phyloP scores from a whole-genome alignment of 2,329 filamentous ascomycete genomes.

The Neocucurbitaria cava region DNA sequence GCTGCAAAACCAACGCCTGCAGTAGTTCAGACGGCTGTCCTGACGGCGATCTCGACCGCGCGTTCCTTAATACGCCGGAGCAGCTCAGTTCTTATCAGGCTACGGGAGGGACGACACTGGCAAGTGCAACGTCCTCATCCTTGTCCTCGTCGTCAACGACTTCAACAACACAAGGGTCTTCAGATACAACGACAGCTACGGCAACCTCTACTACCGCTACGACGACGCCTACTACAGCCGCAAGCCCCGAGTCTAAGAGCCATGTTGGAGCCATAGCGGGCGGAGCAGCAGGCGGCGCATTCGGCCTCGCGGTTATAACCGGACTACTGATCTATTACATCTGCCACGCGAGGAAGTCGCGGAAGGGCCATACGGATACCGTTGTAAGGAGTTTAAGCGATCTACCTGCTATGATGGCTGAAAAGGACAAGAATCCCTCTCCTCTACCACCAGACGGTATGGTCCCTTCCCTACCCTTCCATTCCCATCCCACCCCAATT shows the following conservation, averaged over 20 bases:
- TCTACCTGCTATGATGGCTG: constrained; percentile 4
- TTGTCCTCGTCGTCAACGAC: constrained; percentile 1
- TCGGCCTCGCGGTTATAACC: constrained; percentile 20
- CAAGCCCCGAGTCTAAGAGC: constrained; percentile 1
- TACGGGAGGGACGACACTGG: constrained; percentile 8
- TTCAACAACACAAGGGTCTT: background rate
- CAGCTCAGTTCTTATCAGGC: constrained; percentile 22
- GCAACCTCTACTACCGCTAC: background rate
- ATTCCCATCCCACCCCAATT: no score
- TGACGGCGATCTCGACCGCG: constrained; percentile 28
- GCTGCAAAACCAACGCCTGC: constrained; percentile 49
- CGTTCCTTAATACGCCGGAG: constrained; percentile 22
- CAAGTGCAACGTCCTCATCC: constrained; percentile 7
- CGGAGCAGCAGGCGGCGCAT: constrained; percentile 28
- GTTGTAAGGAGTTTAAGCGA: constrained; percentile 8
- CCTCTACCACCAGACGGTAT: constrained; percentile 1
- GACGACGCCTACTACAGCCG: background rate
- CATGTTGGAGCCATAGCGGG: constrained; percentile 33
- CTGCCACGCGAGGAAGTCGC: constrained; percentile 17
- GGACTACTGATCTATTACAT: constrained; percentile 25
- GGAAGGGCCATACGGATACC: constrained; percentile 7
- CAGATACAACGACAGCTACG: constrained; percentile 1
- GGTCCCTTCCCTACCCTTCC: background rate
- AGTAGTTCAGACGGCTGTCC: constrained; percentile 33
- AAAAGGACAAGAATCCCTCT: background rate